A percentile compares a stretch with the other conserved stretches of the same genome.
phyloP scores from a whole-genome alignment of 2,329 filamentous ascomycete species.

The Thelonectria blattea region DNA sequence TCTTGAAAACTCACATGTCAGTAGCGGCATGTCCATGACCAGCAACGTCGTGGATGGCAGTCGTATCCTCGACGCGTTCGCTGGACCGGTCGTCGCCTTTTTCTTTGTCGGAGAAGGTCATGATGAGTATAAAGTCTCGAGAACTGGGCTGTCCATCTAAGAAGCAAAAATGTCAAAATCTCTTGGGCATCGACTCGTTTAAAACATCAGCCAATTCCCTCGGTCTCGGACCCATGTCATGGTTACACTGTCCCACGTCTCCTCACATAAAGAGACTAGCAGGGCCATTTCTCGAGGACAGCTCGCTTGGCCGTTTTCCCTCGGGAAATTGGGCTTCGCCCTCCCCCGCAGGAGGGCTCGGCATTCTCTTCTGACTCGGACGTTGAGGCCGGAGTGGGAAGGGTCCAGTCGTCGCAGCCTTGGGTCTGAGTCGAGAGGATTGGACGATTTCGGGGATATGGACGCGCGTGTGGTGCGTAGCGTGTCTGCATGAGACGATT shows the following conservation, averaged over 20 bases:
- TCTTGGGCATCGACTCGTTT: slow-evolving; percentile 25
- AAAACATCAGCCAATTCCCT: slow-evolving; percentile 25
- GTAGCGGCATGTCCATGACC: slow-evolving; percentile 33
- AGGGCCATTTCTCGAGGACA: neutral
- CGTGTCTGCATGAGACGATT: slow-evolving; percentile 21
- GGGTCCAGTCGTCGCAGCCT: slow-evolving; percentile 12
- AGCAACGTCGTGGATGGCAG: slow-evolving; percentile 29
- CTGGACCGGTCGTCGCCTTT: slow-evolving; percentile 30
- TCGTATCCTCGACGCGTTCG: slow-evolving; percentile 28
- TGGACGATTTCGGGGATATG: slow-evolving; percentile 19
- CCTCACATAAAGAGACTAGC: slow-evolving; percentile 27
- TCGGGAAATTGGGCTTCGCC: slow-evolving; percentile 8
- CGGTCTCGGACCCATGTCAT: slow-evolving; percentile 29
- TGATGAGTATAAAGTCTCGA: slow-evolving; percentile 14
- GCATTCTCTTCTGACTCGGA: slow-evolving; percentile 8
- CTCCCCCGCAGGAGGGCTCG: slow-evolving; percentile 10
- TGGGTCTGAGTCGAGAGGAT: slow-evolving; percentile 19
- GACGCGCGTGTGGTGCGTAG: slow-evolving; percentile 19
- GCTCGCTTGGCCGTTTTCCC: slow-evolving; percentile 3
- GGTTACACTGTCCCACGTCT: slow-evolving; percentile 18
- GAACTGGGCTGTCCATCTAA: neutral
- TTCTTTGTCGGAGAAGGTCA: slow-evolving; percentile 32
- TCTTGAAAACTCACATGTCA: slow-evolving; percentile 31
- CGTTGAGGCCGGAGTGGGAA: neutral
- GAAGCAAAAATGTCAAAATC: slow-evolving; percentile 24